Evolutionary conservation across 1,284 basidiomycete species (phyloP).

Genomic region (Leccinum solheimii): DNA sequence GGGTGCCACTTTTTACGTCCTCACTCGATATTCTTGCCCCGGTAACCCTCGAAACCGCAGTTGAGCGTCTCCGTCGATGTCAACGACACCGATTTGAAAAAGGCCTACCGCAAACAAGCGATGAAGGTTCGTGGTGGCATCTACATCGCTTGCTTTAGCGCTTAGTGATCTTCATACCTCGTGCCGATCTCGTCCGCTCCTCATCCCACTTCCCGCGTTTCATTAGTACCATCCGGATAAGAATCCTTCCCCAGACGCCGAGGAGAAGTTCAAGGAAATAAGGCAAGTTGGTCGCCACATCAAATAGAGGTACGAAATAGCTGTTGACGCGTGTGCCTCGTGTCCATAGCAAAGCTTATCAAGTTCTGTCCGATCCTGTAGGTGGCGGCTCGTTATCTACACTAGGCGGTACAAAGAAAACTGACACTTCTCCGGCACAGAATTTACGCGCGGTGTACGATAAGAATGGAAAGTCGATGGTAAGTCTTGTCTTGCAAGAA

Average conservation of each 20-base stretch:
- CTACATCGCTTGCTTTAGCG: neutral
- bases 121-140: constrained; percentile 69
- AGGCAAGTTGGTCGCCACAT: constrained; percentile 50
- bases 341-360: constrained; percentile 79
- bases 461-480: constrained; percentile 90
- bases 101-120: constrained; percentile 93
- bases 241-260: constrained; percentile 84
- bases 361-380: constrained; percentile 83
- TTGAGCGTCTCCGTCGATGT: constrained; percentile 51
- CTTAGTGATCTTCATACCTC: constrained; percentile 1
- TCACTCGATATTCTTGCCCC: constrained; percentile 1
- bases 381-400: constrained; percentile 32
- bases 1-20: neutral
- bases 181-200: neutral
- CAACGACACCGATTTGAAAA: constrained; percentile 82
- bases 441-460: constrained; percentile 92
- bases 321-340: constrained; percentile 22
- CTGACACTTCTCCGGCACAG: constrained; percentile 41
- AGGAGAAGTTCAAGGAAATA: constrained; percentile 93
- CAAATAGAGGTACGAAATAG: constrained; percentile 22
- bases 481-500: constrained; percentile 33
- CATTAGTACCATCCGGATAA: constrained; percentile 91
- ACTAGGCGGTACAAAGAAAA: constrained; percentile 1
- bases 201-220: constrained; percentile 1
- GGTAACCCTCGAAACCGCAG: constrained; percentile 29